phyloP scores from a whole-genome alignment of 2,329 filamentous ascomycete species.

The Aspergillus quadricinctus region DNA sequence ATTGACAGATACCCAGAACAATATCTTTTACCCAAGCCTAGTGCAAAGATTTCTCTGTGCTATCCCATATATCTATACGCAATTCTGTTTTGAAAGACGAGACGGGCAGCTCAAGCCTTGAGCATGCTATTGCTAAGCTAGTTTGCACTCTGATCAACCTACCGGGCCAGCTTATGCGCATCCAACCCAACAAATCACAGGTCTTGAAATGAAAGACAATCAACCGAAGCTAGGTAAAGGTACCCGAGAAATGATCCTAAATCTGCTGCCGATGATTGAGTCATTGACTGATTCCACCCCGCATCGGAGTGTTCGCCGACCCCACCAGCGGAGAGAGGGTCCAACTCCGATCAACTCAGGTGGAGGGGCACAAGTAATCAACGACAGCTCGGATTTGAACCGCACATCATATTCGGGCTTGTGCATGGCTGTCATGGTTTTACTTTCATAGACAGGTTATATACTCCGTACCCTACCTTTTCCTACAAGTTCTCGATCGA shows the following conservation, averaged over 20 bases:
- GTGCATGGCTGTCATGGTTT: neutral
- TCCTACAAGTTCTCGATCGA: neutral
- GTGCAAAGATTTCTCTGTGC: neutral
- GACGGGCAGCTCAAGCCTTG: neutral
- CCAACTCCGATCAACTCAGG: conserved; percentile 15
- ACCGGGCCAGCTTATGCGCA: neutral
- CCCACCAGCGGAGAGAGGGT: conserved; percentile 20
- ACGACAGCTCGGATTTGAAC: conserved; percentile 17
- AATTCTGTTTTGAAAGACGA: neutral
- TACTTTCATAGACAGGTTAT: neutral
- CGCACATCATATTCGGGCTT: conserved; percentile 1
- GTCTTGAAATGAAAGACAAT: neutral
- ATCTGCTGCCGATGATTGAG: neutral
- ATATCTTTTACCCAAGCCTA: neutral
- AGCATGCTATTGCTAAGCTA: neutral
- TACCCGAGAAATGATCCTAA: neutral
- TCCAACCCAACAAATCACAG: conserved; percentile 1
- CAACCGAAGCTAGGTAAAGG: conserved; percentile 1
- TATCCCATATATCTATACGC: too few species aligned
- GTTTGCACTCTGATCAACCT: neutral
- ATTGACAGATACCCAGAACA: neutral
- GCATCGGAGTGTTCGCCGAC: conserved; percentile 18
- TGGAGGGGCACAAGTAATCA: neutral
- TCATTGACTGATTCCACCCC: conserved; percentile 8
- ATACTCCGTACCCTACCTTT: neutral